Evolutionary conservation across 2,329 filamentous ascomycete species (phyloP).

Genomic region (Alternaria gansuensis): DNA sequence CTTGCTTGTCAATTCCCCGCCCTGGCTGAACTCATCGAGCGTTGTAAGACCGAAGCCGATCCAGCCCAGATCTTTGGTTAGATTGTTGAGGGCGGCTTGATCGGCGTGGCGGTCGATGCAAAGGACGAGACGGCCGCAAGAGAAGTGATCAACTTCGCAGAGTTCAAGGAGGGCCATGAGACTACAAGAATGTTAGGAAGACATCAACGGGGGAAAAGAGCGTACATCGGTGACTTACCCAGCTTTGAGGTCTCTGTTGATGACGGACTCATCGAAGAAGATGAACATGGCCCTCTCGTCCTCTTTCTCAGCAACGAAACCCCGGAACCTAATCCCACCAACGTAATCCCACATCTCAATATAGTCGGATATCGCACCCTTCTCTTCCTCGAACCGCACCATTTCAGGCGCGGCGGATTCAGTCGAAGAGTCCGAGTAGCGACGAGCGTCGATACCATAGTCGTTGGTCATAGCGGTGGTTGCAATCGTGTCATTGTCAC

Average conservation of each 20-base stretch:
- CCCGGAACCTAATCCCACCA: conserved; percentile 83
- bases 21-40: conserved; percentile 75
- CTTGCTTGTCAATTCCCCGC: conserved; percentile 70
- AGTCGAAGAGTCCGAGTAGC: conserved; percentile 35
- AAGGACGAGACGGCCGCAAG: conserved; percentile 79
- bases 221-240: conserved; percentile 68
- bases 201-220: conserved; percentile 1
- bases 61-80: conserved; percentile 88
- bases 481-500: conserved; percentile 12
- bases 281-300: conserved; percentile 81
- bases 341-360: conserved; percentile 87
- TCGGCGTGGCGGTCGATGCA: conserved; percentile 78
- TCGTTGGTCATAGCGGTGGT: conserved; percentile 45
- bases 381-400: conserved; percentile 24
- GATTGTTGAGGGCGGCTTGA: conserved; percentile 68
- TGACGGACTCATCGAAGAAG: conserved; percentile 80
- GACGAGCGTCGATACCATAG: conserved; percentile 39
- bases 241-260: conserved; percentile 83
- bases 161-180: conserved; percentile 91
- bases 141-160: conserved; percentile 74
- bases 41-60: conserved; percentile 88
- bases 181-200: conserved; percentile 32
- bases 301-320: conserved; percentile 77
- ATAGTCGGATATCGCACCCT: conserved; percentile 65
- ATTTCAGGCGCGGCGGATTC: conserved; percentile 49